Conservation (phyloP, 2,329 filamentous ascomycete species). For the Aquanectria penicillioides region DNA sequence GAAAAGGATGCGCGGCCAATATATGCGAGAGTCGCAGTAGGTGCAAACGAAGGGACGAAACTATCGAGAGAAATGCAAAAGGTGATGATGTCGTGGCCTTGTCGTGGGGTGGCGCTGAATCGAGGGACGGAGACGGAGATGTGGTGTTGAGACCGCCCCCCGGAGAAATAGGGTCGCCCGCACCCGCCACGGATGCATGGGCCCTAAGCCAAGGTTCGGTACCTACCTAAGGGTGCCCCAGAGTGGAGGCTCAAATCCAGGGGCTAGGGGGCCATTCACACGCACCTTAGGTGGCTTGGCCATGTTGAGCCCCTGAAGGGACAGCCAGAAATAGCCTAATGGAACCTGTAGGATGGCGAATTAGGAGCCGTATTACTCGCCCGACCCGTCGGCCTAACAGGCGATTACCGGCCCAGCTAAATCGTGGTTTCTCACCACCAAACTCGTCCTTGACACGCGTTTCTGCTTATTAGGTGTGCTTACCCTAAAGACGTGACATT, state of each 20-base stretch:
- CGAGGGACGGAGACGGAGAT: slow-evolving; percentile 6
- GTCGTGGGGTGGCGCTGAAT: slow-evolving; percentile 25
- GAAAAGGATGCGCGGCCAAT: neutral
- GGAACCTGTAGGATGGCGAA: neutral
- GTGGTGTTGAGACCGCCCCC: slow-evolving; percentile 31
- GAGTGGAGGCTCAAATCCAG: slow-evolving; percentile 1
- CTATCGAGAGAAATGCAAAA: slow-evolving; percentile 6
- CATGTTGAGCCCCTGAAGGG: slow-evolving; percentile 33
- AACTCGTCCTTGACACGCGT: no score
- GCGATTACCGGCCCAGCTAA: neutral
- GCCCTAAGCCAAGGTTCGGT: no score
- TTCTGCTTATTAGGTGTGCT: no score
- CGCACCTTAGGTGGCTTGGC: slow-evolving; percentile 11
- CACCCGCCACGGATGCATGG: slow-evolving; percentile 15
- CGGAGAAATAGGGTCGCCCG: slow-evolving; percentile 36
- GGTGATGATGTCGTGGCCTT: slow-evolving; percentile 40
- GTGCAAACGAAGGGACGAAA: neutral
- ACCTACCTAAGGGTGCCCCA: neutral
- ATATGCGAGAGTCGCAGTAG: neutral
- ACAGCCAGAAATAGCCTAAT: neutral
- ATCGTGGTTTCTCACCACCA: no score
- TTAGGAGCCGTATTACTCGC: slow-evolving; percentile 33
- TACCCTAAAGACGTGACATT: no score
- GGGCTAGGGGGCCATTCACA: slow-evolving; percentile 18
- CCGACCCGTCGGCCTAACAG: neutral